Conservation (phyloP, 257 asterid genomes). For the Penstemon newberryi region DNA sequence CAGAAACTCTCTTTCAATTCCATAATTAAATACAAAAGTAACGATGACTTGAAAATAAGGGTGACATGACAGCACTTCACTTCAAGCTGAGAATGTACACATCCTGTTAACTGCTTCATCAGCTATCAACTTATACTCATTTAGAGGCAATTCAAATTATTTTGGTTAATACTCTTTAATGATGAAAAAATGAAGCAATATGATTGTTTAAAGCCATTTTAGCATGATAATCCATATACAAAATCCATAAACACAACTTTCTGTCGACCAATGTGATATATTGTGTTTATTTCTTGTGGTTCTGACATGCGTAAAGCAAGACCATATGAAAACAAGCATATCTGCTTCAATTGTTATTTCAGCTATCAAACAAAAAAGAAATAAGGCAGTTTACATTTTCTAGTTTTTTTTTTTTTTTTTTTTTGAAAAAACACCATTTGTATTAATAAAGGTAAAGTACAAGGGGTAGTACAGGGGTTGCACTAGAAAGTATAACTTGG, state of each 20-base stretch:
- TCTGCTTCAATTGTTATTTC: conserved; percentile 3
- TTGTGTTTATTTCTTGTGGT: conserved; percentile 9
- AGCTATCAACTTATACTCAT: conserved; percentile 20
- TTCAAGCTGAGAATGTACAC: conserved; percentile 19
- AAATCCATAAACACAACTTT: conserved; percentile 18
- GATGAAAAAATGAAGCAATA: not conserved
- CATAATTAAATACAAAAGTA: not conserved
- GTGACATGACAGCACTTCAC: conserved; percentile 7
- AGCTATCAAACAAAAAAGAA: conserved; percentile 1
- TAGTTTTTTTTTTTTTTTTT: no score
- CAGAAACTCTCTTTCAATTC: not conserved
- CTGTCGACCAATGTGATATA: not conserved
- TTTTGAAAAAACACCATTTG: no score
- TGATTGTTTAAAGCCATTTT: not conserved
- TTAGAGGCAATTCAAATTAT: conserved; percentile 7
- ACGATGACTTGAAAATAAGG: not conserved
- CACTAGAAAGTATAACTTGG: no score
- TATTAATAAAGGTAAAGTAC: no score
- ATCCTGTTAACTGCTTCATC: conserved; percentile 4
- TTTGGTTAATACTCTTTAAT: no score
- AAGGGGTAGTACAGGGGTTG: no score
- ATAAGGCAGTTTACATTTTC: not conserved
- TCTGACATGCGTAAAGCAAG: not conserved
- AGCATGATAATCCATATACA: not conserved
- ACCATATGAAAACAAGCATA: not conserved